phyloP scores from a whole-genome alignment of 768 basidiomycete species.

The Sistotremastrum niveocremeum region DNA sequence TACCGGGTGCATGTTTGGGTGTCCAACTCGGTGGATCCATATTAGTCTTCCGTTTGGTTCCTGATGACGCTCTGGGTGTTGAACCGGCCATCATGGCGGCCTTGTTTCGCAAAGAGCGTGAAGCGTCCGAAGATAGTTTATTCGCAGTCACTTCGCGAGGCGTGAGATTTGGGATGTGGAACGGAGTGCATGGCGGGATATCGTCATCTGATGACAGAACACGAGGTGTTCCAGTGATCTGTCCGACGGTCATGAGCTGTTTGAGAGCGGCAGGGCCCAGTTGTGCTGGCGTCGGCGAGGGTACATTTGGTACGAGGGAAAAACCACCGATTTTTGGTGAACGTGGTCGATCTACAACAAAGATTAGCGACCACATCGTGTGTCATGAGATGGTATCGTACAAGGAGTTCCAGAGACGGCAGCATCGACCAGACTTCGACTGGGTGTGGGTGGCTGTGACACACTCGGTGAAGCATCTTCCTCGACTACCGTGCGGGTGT shows the following conservation, averaged over 20 bases:
- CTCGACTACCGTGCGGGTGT: constrained; percentile 61
- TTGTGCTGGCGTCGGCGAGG: constrained; percentile 74
- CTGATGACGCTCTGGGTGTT: constrained; percentile 14
- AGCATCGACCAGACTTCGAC: constrained; percentile 78
- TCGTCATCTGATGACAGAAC: constrained; percentile 58
- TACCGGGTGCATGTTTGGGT: constrained; percentile 61
- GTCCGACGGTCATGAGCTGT: constrained; percentile 97
- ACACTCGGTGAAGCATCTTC: constrained; percentile 40
- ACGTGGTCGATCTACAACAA: constrained; percentile 42
- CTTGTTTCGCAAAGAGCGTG: constrained; percentile 67
- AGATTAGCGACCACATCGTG: not conserved
- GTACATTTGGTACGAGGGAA: constrained; percentile 70
- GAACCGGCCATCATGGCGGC: constrained; percentile 45
- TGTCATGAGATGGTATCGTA: constrained; percentile 23
- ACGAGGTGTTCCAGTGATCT: constrained; percentile 82
- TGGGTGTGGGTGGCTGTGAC: constrained; percentile 75
- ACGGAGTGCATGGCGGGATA: constrained; percentile 46
- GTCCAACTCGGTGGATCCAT: constrained; percentile 79
- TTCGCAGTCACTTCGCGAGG: constrained; percentile 71
- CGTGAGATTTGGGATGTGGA: constrained; percentile 67
- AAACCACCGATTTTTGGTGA: constrained; percentile 45
- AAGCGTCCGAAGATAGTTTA: constrained; percentile 68
- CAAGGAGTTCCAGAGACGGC: constrained; percentile 90
- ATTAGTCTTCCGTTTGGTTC: constrained; percentile 26
- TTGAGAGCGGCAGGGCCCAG: constrained; percentile 75